These are phyloP conservation scores for Stemphylium lycopersici DNA, from an alignment of 2,329 filamentous ascomycete genomes.

Conservation along the genomic window DNA sequence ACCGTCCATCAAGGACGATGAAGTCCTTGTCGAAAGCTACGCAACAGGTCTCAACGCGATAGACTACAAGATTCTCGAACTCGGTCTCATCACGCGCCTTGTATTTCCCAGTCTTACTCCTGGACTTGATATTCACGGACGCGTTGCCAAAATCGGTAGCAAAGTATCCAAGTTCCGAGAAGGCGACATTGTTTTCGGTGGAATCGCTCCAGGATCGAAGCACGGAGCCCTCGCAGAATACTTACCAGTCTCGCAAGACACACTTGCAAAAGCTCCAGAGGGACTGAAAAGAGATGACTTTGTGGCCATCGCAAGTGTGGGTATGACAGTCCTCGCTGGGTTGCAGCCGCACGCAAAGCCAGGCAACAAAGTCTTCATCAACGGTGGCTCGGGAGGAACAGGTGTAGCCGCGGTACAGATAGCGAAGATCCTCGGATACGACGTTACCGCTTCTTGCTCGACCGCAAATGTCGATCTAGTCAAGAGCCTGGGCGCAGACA, in stretches of 20 bases:
- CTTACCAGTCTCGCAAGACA: slow-evolving; percentile 15
- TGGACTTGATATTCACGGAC: slow-evolving; percentile 57
- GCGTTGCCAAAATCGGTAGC: slow-evolving; percentile 44
- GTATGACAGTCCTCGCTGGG: slow-evolving; percentile 43
- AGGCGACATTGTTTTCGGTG: slow-evolving; percentile 46
- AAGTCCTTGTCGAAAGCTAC: slow-evolving; percentile 60
- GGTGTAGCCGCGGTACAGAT: slow-evolving; percentile 66
- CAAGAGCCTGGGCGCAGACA: slow-evolving; percentile 63
- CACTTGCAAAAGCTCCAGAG: slow-evolving; percentile 14
- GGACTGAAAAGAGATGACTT: slow-evolving; percentile 31
- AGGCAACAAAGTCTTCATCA: slow-evolving; percentile 62
- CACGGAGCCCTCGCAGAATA: slow-evolving; percentile 45
- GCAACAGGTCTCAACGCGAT: slow-evolving; percentile 62
- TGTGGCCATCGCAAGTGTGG: slow-evolving; percentile 37
- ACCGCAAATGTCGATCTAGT: slow-evolving; percentile 61
- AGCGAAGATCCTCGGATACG: slow-evolving; percentile 62
- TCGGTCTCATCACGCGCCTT: slow-evolving; percentile 49
- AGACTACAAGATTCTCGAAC: slow-evolving; percentile 66
- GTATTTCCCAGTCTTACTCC: slow-evolving; percentile 52
- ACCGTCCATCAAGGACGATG: slow-evolving; percentile 43
- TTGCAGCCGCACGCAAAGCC: slow-evolving; percentile 23
- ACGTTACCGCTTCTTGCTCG: slow-evolving; percentile 64
- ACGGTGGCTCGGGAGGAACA: slow-evolving; percentile 65
- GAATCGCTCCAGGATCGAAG: slow-evolving; percentile 22
- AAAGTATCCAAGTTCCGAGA: slow-evolving; percentile 23